Conservation (phyloP, 352 stramenopile species). For the Thalassiosira livingstoniorum region DNA sequence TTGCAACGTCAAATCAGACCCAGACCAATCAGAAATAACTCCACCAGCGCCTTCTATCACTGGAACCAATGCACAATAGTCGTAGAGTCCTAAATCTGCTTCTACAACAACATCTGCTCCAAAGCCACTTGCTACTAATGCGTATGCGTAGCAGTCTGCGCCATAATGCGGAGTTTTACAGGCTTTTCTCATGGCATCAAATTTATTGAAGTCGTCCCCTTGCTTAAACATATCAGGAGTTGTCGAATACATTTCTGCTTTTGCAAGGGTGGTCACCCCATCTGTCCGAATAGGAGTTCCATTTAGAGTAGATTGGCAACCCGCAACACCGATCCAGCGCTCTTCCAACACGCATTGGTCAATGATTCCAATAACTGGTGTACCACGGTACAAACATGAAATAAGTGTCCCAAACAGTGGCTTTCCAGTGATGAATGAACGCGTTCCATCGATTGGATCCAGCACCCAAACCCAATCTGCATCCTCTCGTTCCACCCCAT, state of each 20-base stretch:
- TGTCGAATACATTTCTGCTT: constrained; percentile 63
- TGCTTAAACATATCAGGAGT: constrained; percentile 66
- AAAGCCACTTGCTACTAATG: constrained; percentile 58
- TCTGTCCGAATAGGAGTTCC: constrained; percentile 50
- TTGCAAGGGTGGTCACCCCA: constrained; percentile 33
- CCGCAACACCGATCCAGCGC: constrained; percentile 53
- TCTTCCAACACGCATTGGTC: constrained; percentile 68
- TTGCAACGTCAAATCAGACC: constrained; percentile 44
- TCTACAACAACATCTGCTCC: constrained; percentile 60
- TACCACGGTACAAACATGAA: constrained; percentile 55
- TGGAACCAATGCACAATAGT: constrained; percentile 66
- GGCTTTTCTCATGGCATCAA: constrained; percentile 40
- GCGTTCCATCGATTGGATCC: constrained; percentile 71
- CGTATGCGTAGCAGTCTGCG: constrained; percentile 69
- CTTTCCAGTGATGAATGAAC: constrained; percentile 67
- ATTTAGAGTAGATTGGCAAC: constrained; percentile 49
- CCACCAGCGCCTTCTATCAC: constrained; percentile 60
- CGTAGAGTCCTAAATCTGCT: constrained; percentile 61
- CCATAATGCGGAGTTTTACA: constrained; percentile 55
- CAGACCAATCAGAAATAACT: constrained; percentile 62
- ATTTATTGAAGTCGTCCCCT: constrained; percentile 40
- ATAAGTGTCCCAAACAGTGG: constrained; percentile 71
- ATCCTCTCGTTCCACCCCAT: constrained; percentile 44
- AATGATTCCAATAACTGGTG: constrained; percentile 68
- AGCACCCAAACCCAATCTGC: constrained; percentile 61